Conservation (phyloP, 345 rosid species). For the Clarkia xantiana region DNA sequence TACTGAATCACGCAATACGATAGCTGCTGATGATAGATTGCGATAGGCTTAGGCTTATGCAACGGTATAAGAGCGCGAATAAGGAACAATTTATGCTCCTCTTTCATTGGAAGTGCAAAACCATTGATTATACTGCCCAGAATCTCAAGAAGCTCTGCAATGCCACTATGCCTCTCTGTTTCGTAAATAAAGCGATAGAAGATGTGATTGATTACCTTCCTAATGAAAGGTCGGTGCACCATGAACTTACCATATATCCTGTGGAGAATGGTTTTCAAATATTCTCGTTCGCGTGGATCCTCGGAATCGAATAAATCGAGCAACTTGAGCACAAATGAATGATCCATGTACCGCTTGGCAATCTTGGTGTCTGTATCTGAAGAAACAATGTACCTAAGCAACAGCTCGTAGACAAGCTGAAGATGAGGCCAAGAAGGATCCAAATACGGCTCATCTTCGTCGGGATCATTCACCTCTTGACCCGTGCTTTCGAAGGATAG, state of each 20-base stretch:
- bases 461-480: conserved; percentile 55
- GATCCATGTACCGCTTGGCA: conserved; percentile 68
- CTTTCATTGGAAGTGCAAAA: conserved; percentile 90
- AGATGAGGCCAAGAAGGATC: conserved; percentile 91
- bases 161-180: conserved; percentile 74
- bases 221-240: conserved; percentile 80
- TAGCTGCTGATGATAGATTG: conserved; percentile 67
- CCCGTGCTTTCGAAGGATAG: conserved; percentile 71
- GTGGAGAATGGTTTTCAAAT: conserved; percentile 72
- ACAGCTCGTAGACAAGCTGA: conserved; percentile 68
- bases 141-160: conserved; percentile 76
- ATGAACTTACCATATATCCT: conserved; percentile 86
- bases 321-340: conserved; percentile 56
- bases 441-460: conserved; percentile 73
- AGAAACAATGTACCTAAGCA: conserved; percentile 61
- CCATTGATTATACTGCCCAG: conserved; percentile 86
- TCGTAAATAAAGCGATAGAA: conserved; percentile 78
- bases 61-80: conserved; percentile 77
- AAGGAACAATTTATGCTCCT: conserved; percentile 81
- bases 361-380: conserved; percentile 69
- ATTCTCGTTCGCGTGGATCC: conserved; percentile 77
- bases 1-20: conserved; percentile 75
- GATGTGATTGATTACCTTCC: conserved; percentile 64
- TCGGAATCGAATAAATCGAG: conserved; percentile 78
- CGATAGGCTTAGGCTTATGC: conserved; percentile 67